Evolutionary conservation across 805 yeast genomes (phyloP), one percentile per base, ranked within the genome.

Genomic region (Myxozyma geophila): DNA sequence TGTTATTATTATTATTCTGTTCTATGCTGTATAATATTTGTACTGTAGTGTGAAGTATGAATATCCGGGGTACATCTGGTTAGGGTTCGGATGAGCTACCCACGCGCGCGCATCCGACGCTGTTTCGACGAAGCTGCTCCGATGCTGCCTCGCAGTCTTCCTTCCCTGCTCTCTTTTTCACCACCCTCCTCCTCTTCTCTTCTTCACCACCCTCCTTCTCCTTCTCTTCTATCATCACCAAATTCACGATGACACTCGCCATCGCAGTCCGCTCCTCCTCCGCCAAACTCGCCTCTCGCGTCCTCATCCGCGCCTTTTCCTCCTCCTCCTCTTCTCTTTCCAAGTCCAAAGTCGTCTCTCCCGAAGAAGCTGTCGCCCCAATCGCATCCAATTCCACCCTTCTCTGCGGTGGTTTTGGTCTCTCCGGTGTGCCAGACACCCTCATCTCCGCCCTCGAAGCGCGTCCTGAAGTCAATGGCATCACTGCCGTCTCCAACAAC

Each of bases 331-430:
- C 58, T 10, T 33, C 44, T 12, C 15, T 37, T 33, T 44, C 60
- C 13, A 51, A 23, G 19, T 35, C 36, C 13, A 56, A 56, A 49
- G 61, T 58, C 39, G 41, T 35, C 23, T 15, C 61, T 5, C 56
- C 63, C 33, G 47, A 23, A 15, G 58, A 53, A 35, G 80, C 80
- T 1, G 63, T 78, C 37, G 67, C 64, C 33, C 78, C 72, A 7
- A 70, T 78, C 15, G 40, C 61, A 10, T 67, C 79, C 10, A 70
- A 74, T 54, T 71, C 74, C 55, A 75, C 79, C 2, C 66, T 81
- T 7, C 70, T 81, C n/a, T 75, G 80, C 17, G 85, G 85, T 17
- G 85, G 85, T 1, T 81, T 81, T 70, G 85, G 85, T 0, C 69
- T 81, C 19, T 76, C 81, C 62, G 85, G 85, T 6, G 75, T 80